A percentile compares a stretch with the other conserved stretches of the same genome.
phyloP scores from a whole-genome alignment of 2,329 filamentous ascomycete genomes.

The Botrytis fabae region DNA sequence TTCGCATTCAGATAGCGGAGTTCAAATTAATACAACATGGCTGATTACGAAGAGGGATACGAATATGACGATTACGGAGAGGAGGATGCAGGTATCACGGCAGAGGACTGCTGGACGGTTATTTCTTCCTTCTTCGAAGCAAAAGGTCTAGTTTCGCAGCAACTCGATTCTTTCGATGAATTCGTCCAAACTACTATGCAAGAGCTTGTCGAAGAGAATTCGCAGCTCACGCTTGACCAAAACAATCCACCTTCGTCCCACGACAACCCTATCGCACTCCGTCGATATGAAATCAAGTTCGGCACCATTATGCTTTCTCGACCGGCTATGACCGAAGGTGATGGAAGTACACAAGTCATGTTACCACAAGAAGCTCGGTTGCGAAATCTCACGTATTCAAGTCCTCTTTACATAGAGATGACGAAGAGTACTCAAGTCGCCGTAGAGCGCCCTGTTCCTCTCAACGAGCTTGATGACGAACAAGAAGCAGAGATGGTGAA shows the following conservation, averaged over 20 bases:
- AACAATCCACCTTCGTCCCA: conserved; percentile 76
- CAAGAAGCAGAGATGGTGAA: conserved; percentile 56
- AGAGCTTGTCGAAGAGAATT: conserved; percentile 90
- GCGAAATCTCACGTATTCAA: conserved; percentile 93
- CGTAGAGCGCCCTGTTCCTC: conserved; percentile 68
- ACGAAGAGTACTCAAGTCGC: conserved; percentile 82
- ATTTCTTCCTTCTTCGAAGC: conserved; percentile 96
- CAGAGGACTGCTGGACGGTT: conserved; percentile 97
- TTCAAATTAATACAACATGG: conserved; percentile 35
- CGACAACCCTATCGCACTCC: conserved; percentile 78
- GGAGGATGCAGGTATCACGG: conserved; percentile 73
- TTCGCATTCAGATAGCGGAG: conserved; percentile 8
- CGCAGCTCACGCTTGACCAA: conserved; percentile 88
- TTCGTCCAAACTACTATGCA: conserved; percentile 94
- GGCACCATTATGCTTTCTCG: conserved; percentile 85
- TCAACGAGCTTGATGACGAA: conserved; percentile 68
- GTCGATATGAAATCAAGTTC: conserved; percentile 94
- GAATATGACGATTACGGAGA: conserved; percentile 69
- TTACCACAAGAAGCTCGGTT: conserved; percentile 93
- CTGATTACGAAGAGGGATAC: conserved; percentile 54
- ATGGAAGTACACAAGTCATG: conserved; percentile 81
- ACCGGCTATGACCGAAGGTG: conserved; percentile 89
- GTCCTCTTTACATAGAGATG: conserved; percentile 86
- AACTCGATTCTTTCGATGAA: conserved; percentile 97
- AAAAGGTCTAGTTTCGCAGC: conserved; percentile 94